These are phyloP conservation scores for Cryptococcus maquisensis DNA, from an alignment of 1,284 basidiomycete species.

Conservation along the genomic window DNA sequence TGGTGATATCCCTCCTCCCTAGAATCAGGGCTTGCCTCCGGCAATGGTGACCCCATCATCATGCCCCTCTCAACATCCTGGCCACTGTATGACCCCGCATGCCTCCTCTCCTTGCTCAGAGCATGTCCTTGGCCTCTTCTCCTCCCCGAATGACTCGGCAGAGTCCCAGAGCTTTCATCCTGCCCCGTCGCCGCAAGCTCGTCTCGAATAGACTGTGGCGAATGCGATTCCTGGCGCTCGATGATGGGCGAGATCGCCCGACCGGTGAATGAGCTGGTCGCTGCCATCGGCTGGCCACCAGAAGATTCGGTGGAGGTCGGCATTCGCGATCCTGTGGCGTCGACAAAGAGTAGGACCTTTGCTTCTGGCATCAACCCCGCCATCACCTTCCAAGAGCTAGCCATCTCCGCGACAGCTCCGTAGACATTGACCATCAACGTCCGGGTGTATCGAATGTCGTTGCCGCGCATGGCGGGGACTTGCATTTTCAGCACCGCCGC, in stretches of 20 bases:
- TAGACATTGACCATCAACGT: conserved; percentile 85
- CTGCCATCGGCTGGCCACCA: conserved; percentile 29
- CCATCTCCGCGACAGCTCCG: conserved; percentile 84
- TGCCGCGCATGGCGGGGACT: conserved; percentile 59
- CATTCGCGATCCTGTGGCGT: conserved; percentile 15
- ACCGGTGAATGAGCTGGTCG: conserved; percentile 22
- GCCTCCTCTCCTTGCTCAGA: conserved; percentile 53
- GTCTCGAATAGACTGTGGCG: conserved; percentile 25
- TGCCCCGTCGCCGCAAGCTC: too few relatives aligned
- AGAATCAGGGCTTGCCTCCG: conserved; percentile 1
- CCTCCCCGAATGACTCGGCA: conserved; percentile 10
- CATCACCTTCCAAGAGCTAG: conserved; percentile 78
- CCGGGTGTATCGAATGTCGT: conserved; percentile 81
- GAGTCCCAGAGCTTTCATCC: conserved; percentile 16
- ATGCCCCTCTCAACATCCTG: conserved; percentile 87
- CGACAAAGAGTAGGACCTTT: conserved; percentile 59
- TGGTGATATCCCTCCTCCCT: conserved; percentile 12
- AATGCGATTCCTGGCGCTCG: conserved; percentile 42
- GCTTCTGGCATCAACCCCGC: conserved; percentile 68
- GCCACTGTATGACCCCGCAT: conserved; percentile 87
- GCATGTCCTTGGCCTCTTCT: neutral
- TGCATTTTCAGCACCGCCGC: conserved; percentile 77
- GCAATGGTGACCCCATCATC: conserved; percentile 56
- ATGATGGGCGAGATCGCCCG: conserved; percentile 49
- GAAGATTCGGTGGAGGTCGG: neutral